Evolutionary conservation across 257 asterid species (phyloP), one percentile per base, ranked within the genome.

Genomic region (Voacanga thouarsii): DNA sequence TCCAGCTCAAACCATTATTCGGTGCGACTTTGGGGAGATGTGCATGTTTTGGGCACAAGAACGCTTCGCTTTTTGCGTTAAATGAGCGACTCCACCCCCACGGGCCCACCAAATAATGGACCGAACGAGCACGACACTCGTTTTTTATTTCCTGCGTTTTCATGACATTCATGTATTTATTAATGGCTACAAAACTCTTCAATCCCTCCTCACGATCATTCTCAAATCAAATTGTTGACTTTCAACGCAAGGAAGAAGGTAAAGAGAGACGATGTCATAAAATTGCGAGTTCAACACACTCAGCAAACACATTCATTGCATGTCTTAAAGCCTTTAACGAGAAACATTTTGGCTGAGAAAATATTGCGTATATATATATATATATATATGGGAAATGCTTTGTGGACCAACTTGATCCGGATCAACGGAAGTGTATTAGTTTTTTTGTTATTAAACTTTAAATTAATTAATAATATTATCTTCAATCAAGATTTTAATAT

Each of bases 21-120:
- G 18, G 44, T 37, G 15, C 8, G 23, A 23, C 12, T 41, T 69
- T 7, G 37, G 23, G 59, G 72, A 21, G 74, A 19, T 19, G 45
- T 45, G 75, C 75, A 26, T 16, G 24, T 49, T 50, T 26, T 16
- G 33, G 7, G 61, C 63, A 71, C 60, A 71, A 71, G 12, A 18
- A 71, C 60, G 1, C 61, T 37, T 72, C n/a, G 26, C 61, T 63
- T 75, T 75, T 47, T 44, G 63, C 72, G 45, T 61, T 61, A 47
- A 63, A 75, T 63, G 72, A 11, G 71, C 41, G 33, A 5, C 49
- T 45, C 33, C 16, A 10, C 53, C n/a, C 53, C 2, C 2, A 11
- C 55, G 6, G 14, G 55, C 11, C 11, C 21, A 21, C 7, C 19
- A n/a, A 6, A 18, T 19, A 6, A 71, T n/a, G n/a, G 61, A 57